A percentile compares a stretch with the other conserved stretches of the same genome.
phyloP scores from a whole-genome alignment of 208 protist species.

The Trypanosoma platydactyli region DNA sequence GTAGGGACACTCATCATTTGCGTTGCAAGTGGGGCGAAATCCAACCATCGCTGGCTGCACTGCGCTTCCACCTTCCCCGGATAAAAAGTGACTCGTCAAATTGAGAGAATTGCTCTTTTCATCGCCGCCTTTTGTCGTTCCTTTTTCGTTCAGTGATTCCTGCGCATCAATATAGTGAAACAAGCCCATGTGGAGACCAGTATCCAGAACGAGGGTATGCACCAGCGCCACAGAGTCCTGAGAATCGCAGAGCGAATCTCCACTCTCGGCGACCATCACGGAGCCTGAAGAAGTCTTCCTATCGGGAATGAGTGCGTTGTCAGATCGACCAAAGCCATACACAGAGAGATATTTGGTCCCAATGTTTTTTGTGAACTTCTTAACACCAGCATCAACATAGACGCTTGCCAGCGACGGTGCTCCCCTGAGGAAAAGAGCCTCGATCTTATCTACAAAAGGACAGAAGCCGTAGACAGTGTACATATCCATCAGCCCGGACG shows the following conservation, averaged over 20 bases:
- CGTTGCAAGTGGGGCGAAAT: slow-evolving; percentile 72
- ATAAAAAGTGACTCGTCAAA: background rate
- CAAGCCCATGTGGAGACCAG: slow-evolving; percentile 65
- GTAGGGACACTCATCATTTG: slow-evolving; percentile 57
- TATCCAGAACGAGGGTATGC: slow-evolving; percentile 60
- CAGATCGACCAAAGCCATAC: slow-evolving; percentile 78
- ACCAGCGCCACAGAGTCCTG: slow-evolving; percentile 52
- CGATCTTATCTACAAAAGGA: slow-evolving; percentile 64
- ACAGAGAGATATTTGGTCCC: slow-evolving; percentile 57
- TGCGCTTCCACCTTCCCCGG: background rate
- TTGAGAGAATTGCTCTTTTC: background rate
- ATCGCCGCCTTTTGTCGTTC: background rate
- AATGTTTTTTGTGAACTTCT: slow-evolving; percentile 7
- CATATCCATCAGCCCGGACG: background rate
- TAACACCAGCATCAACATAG: slow-evolving; percentile 14
- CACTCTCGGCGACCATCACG: slow-evolving; percentile 67
- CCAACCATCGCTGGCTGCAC: slow-evolving; percentile 67
- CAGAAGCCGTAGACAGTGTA: slow-evolving; percentile 70
- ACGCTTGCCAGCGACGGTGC: slow-evolving; percentile 39
- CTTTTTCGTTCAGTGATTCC: background rate
- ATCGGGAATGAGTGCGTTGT: slow-evolving; percentile 38
- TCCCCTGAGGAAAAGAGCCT: slow-evolving; percentile 48
- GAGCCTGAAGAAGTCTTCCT: slow-evolving; percentile 36
- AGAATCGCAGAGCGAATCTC: slow-evolving; percentile 29
- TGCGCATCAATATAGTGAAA: slow-evolving; percentile 74